Base-by-base conservation (phyloP, 352 stramenopile species). In the Plasmopara muralis region DNA sequence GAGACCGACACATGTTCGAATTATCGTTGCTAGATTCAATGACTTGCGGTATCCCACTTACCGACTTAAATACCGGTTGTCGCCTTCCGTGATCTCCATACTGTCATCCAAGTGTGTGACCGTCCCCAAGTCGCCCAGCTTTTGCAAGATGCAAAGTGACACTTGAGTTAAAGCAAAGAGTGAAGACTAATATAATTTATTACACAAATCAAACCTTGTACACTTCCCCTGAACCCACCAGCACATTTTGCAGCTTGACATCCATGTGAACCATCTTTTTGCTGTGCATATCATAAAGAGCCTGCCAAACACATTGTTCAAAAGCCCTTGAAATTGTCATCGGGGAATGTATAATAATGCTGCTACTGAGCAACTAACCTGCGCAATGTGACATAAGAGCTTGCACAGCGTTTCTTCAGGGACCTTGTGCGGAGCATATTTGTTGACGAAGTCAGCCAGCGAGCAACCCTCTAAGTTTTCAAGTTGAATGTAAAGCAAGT, bases 221-320 rank as follows among this genome's bases (percentile, higher is more conserved):
- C 13, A 87, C 48, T 12, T 86, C 78, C 9, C 65, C 74, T 2
- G 72, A 54, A 8, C 69, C 64, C 9, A 88, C 57, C 8, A 94
- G 56, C 10, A 94, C 72, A 59, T 94, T 94, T 54, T 87, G 79
- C 9, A 91, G 56, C 60, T 94, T 94, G 44, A 94, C 77, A 55
- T 94, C 83, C 79, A 94, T 87, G 56, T 94, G 83, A 16, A 89
- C 83, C 57, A 94, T 89, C 50, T 89, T 83, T 53, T 79, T 77
- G 29, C 60, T 73, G 62, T 94, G 83, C 70, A 94, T 85, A 47
- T 92, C 81, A n/a, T 74, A 68, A 31, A 94, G 66, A 28, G 75
- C 83, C 63, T 86, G 33, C 34, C 37, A 39, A 16, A n/a, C 25
- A 47, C 50, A 44, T 9, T 9, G 38, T 25, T 13, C 8, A 25